Conservation (phyloP, 306 rosid species). For the Prunus salicina region DNA sequence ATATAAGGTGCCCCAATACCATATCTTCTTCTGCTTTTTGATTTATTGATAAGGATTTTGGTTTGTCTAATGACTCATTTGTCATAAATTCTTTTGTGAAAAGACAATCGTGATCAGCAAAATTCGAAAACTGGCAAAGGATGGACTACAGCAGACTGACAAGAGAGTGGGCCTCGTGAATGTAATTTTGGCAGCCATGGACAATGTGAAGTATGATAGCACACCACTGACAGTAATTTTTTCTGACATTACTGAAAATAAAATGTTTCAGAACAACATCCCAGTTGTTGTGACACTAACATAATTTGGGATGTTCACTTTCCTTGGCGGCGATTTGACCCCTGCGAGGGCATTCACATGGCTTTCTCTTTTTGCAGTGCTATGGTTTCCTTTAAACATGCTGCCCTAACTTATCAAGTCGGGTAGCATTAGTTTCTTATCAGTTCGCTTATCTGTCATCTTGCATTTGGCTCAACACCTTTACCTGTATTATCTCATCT, state of each 20-base stretch:
- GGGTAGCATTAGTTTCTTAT: constrained; percentile 41
- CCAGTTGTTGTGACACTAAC: constrained; percentile 79
- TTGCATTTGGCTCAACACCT: background rate
- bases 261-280: constrained; percentile 63
- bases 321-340: constrained; percentile 80
- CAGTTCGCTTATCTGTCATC: background rate
- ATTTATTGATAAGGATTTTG: background rate
- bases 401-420: constrained; percentile 71
- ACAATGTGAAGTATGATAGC: constrained; percentile 66
- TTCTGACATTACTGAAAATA: constrained; percentile 18
- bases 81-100: background rate
- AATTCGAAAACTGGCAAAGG: constrained; percentile 69
- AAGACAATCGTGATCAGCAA: constrained; percentile 63
- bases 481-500: background rate
- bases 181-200: constrained; percentile 88
- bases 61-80: background rate
- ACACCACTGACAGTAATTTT: constrained; percentile 9
- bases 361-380: constrained; percentile 68
- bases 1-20: background rate
- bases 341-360: constrained; percentile 92
- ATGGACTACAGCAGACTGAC: constrained; percentile 73
- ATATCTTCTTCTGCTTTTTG: background rate
- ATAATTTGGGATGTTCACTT: constrained; percentile 70
- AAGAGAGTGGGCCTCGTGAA: constrained; percentile 84
- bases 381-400: constrained; percentile 72